Evolutionary conservation across 495 filamentous ascomycete species (phyloP), one percentile per base, ranked within the genome.

Genomic region (Opeltia flavorubescens): DNA sequence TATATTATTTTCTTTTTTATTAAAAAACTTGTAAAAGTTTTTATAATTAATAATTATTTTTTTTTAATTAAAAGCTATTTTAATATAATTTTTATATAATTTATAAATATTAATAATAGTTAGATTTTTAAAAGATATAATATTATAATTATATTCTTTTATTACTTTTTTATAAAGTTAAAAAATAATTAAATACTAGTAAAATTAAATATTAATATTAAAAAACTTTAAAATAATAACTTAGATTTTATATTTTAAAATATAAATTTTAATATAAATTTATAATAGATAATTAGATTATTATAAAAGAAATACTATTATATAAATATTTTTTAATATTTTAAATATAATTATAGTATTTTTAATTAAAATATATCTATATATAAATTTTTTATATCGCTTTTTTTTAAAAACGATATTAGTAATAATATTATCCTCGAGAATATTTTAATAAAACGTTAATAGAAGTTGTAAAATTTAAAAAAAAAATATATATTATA

Each of bases 311-410:
- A n/a, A 35, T 39, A 5, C 31, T n/a, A 30, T 27, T 11, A 44
- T 27, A 7, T 30, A 44, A 12, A 44, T 7, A 13, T 44, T 31
- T 44, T 39, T 43, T 35, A 17, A 46, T 46, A 5, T 17, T n/a
- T 46, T 44, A 20, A n/a, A n/a, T n/a, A n/a, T n/a, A n/a, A n/a
- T n/a, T n/a, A n/a, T n/a, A n/a, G n/a, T n/a, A n/a, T n/a, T 35
- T 6, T 44, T 30, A 29, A 30, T 31, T 6, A 13, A 44, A 44
- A 44, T 9, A 18, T 30, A 33, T 9, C 24, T 6, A 12, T 44
- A 33, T 44, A 13, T 44, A 30, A 27, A 33, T 44, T 29, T 44
- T n/a, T n/a, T n/a, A n/a, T n/a, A n/a, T n/a, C n/a, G n/a, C n/a
- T n/a, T n/a, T n/a, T n/a, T n/a, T n/a, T n/a, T n/a, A n/a, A n/a